A percentile compares a stretch with the other conserved stretches of the same genome.
Evolutionary conservation across 2,329 filamentous ascomycete genomes (phyloP).

Genomic region (Fusarium falciforme): DNA sequence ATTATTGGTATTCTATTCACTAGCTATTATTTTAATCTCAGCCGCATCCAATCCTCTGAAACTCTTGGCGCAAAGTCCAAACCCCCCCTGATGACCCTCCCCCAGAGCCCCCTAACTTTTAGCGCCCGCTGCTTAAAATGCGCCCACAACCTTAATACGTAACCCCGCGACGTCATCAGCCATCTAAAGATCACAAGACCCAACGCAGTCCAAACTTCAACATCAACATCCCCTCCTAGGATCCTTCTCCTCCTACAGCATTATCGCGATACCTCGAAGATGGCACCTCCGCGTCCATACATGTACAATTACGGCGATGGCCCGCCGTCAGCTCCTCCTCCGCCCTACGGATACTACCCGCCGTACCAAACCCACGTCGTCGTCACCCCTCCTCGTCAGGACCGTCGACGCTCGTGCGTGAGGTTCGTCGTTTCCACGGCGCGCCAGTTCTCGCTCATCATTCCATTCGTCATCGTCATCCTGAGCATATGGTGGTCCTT

Average conservation of each 20-base stretch:
- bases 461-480: slow-evolving; percentile 51
- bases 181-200: background rate
- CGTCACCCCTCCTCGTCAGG: background rate
- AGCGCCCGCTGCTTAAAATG: background rate
- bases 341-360: slow-evolving; percentile 23
- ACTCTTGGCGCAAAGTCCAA: background rate
- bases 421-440: slow-evolving; percentile 22
- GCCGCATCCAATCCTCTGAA: background rate
- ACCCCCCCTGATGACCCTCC: background rate
- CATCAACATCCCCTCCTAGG: background rate
- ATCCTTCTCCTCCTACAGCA: background rate
- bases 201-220: background rate
- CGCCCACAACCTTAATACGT: background rate
- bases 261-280: background rate
- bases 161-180: background rate
- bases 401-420: slow-evolving; percentile 12
- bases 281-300: slow-evolving; percentile 22
- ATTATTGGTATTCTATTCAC: too few species aligned
- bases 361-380: slow-evolving; percentile 11
- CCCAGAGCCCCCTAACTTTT: background rate
- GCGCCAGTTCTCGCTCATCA: slow-evolving; percentile 36
- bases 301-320: slow-evolving; percentile 17
- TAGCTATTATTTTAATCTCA: background rate
- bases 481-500: slow-evolving; percentile 55
- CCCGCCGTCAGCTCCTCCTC: slow-evolving; percentile 9